Conservation (phyloP, 208 protist species). For the Leishmania tarentolae region DNA sequence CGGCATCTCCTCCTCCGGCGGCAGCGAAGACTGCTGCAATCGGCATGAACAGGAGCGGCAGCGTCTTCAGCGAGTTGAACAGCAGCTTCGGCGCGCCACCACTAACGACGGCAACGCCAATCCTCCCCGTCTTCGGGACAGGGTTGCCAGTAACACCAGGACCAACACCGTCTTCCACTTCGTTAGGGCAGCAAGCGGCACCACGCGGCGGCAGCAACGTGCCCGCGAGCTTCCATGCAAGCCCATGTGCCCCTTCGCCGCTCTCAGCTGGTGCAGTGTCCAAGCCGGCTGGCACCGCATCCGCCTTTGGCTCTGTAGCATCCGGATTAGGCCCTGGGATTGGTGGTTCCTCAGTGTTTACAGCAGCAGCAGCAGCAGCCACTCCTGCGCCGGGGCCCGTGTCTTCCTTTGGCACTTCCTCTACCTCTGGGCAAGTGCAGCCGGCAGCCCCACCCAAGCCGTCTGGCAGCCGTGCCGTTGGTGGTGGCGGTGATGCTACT, state of each 20-base stretch:
- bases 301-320: constrained; percentile 6
- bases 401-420: neutral
- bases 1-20: neutral
- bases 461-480: neutral
- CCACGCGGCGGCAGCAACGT: neutral
- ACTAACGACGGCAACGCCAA: neutral
- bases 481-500: constrained; percentile 1
- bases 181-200: neutral
- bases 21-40: neutral
- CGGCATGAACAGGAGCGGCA: neutral
- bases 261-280: neutral
- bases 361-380: constrained; percentile 12
- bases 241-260: neutral
- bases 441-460: neutral
- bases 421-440: neutral
- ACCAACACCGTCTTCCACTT: neutral
- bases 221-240: neutral
- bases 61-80: neutral
- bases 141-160: neutral
- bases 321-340: neutral
- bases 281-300: neutral
- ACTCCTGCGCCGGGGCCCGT: constrained; percentile 1
- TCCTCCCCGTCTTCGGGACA: constrained; percentile 1
- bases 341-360: neutral
- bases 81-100: neutral